Conservation (phyloP, 345 rosid species). For the Eucalyptus pauciflora region DNA sequence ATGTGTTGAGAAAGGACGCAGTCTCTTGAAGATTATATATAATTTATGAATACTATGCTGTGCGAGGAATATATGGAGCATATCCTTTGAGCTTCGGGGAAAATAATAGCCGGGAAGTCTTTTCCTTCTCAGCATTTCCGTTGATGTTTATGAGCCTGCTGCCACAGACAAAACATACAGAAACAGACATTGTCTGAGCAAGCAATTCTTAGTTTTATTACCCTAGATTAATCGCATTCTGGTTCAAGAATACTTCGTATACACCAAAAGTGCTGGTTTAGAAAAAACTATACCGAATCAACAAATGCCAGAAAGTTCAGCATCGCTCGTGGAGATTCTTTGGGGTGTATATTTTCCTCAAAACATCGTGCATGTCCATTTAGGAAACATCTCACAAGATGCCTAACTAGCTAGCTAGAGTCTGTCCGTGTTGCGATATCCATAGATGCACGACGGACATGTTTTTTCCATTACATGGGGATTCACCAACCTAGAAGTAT, state of each 20-base stretch:
- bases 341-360: not conserved
- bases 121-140: not conserved
- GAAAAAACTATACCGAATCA: not conserved
- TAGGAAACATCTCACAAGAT: not conserved
- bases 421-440: not conserved
- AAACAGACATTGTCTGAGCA: not conserved
- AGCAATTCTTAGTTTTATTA: not conserved
- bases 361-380: not conserved
- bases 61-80: slow-evolving; percentile 6
- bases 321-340: not conserved
- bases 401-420: not conserved
- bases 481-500: not conserved
- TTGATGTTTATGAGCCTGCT: not conserved
- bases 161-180: not conserved
- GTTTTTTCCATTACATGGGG: not conserved
- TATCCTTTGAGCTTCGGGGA: not conserved
- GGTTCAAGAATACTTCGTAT: not conserved
- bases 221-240: not conserved
- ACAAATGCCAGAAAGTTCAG: not conserved
- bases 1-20: not conserved
- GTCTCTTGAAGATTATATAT: not conserved
- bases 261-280: not conserved
- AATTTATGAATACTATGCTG: not conserved
- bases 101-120: not conserved
- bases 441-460: not conserved